A percentile compares a stretch with the other conserved stretches of the same genome.
phyloP scores from a whole-genome alignment of 345 rosid genomes.

The Lepidium didymum region DNA sequence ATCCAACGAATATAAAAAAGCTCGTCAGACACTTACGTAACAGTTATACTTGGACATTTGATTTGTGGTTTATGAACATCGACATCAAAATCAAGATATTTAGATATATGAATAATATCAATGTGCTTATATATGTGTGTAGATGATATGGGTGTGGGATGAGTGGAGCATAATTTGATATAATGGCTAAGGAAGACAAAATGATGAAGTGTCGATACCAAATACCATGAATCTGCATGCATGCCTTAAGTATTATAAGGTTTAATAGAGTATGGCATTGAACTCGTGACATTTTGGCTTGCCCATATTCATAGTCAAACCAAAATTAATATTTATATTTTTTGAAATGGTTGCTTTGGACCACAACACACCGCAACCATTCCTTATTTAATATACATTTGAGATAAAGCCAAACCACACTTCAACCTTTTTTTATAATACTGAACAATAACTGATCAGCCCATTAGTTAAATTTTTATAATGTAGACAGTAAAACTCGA shows the following conservation, averaged over 20 bases:
- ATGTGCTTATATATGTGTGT: not conserved
- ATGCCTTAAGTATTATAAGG: not conserved
- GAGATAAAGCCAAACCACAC: not conserved
- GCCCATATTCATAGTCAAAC: slow-evolving; percentile 1
- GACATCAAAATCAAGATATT: too few relatives aligned
- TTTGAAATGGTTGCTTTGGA: slow-evolving; percentile 2
- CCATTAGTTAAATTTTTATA: too few relatives aligned
- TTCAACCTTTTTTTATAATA: too few relatives aligned
- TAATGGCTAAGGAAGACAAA: not conserved
- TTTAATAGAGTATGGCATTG: slow-evolving; percentile 8
- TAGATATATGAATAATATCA: not conserved
- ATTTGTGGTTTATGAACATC: too few relatives aligned
- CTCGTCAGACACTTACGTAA: too few relatives aligned
- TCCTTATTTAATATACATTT: not conserved
- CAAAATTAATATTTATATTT: not conserved
- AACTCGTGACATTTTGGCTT: slow-evolving; percentile 16
- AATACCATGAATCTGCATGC: slow-evolving; percentile 17
- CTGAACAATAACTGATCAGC: too few relatives aligned
- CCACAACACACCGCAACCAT: slow-evolving; percentile 9
- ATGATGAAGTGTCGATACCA: slow-evolving; percentile 6
- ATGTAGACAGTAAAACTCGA: too few relatives aligned
- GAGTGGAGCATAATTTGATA: slow-evolving; percentile 8
- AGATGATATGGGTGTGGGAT: not conserved
- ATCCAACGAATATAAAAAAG: too few relatives aligned
- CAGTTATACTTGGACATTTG: too few relatives aligned